phyloP scores from a whole-genome alignment of 345 rosid genomes.

The Dipteronia sinensis region DNA sequence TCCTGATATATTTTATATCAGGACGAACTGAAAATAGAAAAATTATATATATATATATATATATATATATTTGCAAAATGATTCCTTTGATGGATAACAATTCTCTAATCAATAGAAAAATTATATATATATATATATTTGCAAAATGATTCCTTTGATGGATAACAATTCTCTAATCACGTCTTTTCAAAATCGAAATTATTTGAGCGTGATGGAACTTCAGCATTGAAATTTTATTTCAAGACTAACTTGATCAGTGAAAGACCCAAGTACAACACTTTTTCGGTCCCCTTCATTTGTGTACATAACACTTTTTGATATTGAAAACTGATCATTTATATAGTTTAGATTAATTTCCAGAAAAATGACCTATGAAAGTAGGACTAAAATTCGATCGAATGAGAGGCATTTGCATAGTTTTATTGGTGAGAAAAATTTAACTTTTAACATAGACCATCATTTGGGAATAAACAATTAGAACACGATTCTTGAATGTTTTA shows the following conservation, averaged over 20 bases:
- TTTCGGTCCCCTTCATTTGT: neutral
- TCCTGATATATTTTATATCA: too few relatives aligned
- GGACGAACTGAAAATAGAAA: too few relatives aligned
- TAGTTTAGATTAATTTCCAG: neutral
- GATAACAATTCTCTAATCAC: too few relatives aligned
- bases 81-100: too few relatives aligned
- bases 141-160: neutral
- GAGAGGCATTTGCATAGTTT: neutral
- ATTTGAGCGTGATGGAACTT: too few relatives aligned
- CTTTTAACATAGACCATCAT: neutral
- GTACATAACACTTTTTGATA: neutral
- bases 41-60: too few relatives aligned
- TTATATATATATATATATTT: neutral
- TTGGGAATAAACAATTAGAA: neutral
- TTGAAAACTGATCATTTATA: neutral
- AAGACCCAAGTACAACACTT: too few relatives aligned
- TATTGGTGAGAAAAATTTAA: neutral
- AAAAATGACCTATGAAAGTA: neutral
- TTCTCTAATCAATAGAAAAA: too few relatives aligned
- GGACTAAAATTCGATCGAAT: neutral
- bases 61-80: too few relatives aligned
- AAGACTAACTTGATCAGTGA: too few relatives aligned
- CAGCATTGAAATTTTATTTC: too few relatives aligned
- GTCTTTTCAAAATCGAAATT: too few relatives aligned
- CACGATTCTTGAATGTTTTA: neutral